phyloP scores from a whole-genome alignment of 148 eudicot genomes.

The Euryodendron excelsum region DNA sequence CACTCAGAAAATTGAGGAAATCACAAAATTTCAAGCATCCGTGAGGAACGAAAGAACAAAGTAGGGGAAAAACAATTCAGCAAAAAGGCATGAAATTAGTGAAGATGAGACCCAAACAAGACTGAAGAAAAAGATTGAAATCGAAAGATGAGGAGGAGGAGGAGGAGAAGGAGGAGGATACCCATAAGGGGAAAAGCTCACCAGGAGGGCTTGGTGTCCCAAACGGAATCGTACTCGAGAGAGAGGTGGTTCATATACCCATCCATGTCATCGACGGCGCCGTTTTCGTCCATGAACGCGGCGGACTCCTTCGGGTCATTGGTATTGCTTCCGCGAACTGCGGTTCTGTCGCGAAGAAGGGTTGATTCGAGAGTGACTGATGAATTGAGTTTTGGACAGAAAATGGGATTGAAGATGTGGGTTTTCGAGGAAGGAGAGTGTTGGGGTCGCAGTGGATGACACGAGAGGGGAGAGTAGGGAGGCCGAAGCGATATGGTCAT shows the following conservation, averaged over 20 bases:
- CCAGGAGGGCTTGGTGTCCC: conserved; percentile 99
- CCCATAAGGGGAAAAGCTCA: conserved; percentile 8
- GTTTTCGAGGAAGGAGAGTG: conserved; percentile 17
- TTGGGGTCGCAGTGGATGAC: conserved; percentile 17
- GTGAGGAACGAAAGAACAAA: neutral
- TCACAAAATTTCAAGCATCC: no score
- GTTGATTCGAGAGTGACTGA: conserved; percentile 10
- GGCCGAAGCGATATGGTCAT: neutral
- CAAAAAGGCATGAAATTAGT: neutral
- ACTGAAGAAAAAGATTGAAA: neutral
- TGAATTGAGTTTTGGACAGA: conserved; percentile 21
- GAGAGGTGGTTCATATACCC: conserved; percentile 76
- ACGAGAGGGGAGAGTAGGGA: conserved; percentile 15
- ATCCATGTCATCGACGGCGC: conserved; percentile 76
- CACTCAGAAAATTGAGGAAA: neutral
- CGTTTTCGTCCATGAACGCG: conserved; percentile 57
- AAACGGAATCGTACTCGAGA: conserved; percentile 94
- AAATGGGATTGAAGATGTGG: conserved; percentile 27
- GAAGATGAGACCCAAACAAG: neutral
- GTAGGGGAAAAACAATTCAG: neutral
- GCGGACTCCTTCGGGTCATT: conserved; percentile 27
- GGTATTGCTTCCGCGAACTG: conserved; percentile 31
- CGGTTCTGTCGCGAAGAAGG: conserved; percentile 9
- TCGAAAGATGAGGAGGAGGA: no score
- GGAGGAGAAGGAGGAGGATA: no score